phyloP scores from a whole-genome alignment of 2,329 filamentous ascomycete genomes.

The Dryadomyces quercus-mongolicae region DNA sequence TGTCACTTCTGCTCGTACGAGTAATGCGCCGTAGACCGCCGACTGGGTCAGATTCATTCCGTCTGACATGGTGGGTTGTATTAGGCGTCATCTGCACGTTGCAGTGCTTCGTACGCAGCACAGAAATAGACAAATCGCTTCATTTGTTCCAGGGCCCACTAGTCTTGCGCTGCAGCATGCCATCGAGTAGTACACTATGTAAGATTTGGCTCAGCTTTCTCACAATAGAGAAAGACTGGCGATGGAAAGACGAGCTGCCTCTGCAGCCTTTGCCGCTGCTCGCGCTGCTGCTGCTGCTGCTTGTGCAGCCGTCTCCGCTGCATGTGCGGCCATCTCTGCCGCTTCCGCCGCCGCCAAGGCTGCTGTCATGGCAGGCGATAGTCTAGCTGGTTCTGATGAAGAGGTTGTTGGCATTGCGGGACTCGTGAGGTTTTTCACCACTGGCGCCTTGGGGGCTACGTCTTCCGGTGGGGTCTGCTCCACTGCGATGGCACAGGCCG shows the following conservation, averaged over 20 bases:
- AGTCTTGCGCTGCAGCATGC: not conserved
- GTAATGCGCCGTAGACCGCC: not conserved
- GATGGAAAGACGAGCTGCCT: conserved; percentile 11
- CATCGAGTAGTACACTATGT: too few relatives aligned
- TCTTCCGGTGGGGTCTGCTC: not conserved
- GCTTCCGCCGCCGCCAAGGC: not conserved
- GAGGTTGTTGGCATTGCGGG: not conserved
- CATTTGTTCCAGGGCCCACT: not conserved
- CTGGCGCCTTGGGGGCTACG: not conserved
- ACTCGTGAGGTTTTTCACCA: not conserved
- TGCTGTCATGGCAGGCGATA: not conserved
- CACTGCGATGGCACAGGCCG: not conserved
- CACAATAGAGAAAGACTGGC: not conserved
- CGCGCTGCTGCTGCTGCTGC: conserved; percentile 17
- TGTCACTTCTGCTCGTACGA: not conserved
- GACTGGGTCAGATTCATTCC: not conserved
- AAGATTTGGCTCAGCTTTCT: not conserved
- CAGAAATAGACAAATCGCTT: too few relatives aligned
- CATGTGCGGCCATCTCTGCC: not conserved
- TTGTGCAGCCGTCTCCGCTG: not conserved
- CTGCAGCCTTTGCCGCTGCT: conserved; percentile 26
- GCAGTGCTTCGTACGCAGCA: too few relatives aligned
- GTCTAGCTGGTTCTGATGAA: not conserved
- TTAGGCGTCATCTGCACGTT: not conserved
- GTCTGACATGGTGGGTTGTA: not conserved